These are phyloP conservation scores for Coemansia sp. DNA, from an alignment of 371 early-diverging fungal genomes.

Conservation along the genomic window DNA sequence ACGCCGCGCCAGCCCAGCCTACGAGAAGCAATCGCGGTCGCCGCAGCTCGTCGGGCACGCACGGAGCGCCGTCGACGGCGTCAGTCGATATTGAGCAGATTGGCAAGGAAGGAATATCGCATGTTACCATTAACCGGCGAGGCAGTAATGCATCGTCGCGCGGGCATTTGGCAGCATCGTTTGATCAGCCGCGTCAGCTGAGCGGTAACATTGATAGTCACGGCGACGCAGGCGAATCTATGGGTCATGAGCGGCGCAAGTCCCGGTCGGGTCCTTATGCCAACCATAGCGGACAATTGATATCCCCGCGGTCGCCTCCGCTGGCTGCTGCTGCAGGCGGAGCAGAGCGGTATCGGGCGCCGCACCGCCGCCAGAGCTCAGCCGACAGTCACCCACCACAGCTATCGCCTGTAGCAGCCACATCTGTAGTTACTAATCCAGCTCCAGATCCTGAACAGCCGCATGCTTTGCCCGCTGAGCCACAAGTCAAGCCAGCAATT, in stretches of 20 bases:
- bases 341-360: slow-evolving; percentile 34
- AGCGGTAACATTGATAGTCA: not conserved
- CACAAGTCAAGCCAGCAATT: not conserved
- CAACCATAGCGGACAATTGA: not conserved
- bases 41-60: slow-evolving; percentile 17
- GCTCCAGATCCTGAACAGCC: not conserved
- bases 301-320: slow-evolving; percentile 22
- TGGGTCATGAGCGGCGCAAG: slow-evolving; percentile 1
- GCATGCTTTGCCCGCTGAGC: not conserved
- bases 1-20: not conserved
- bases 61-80: not conserved
- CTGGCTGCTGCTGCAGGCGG: not conserved
- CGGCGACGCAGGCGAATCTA: not conserved
- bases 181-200: slow-evolving; percentile 27
- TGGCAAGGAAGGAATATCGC: slow-evolving; percentile 46
- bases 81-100: slow-evolving; percentile 26
- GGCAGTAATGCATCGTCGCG: slow-evolving; percentile 42
- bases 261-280: slow-evolving; percentile 1
- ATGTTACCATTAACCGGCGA: slow-evolving; percentile 42
- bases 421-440: not conserved
- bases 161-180: slow-evolving; percentile 16
- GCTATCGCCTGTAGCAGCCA: not conserved
- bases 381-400: slow-evolving; percentile 7
- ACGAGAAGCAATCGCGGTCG: slow-evolving; percentile 14
- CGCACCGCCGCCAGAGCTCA: slow-evolving; percentile 43